Evolutionary conservation across 768 basidiomycete species (phyloP), one percentile per base, ranked within the genome.

Genomic region (Collybia mongolica): DNA sequence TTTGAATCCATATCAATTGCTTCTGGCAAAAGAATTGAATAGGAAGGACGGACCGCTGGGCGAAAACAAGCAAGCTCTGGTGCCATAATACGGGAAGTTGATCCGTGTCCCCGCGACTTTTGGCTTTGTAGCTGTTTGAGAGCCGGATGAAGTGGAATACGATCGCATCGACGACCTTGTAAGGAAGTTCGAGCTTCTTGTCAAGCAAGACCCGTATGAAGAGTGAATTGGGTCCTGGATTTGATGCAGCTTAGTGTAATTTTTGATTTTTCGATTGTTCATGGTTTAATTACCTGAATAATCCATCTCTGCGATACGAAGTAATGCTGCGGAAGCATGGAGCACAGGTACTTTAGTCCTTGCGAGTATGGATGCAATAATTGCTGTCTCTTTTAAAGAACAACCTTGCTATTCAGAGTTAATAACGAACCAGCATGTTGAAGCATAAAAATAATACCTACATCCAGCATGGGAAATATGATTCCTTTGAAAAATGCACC

Each of bases 401-500:
- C 93, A 98, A 12, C 92, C 90, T 68, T 73, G 65, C 72, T 77
- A 51, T 14, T 39, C 35, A 52, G 28, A 12, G n/a, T 39, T 42
- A n/a, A 44, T 47, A 39, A 19, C 51, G 18, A 28, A 29, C 3
- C 5, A 18, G 22, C 23, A 1, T 28, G 18, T 36, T 40, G 28
- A 11, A 35, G 24, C 12, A 38, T 39, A 39, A 20, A 47, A 5
- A 29, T 15, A 24, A 46, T 11, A 63, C 86, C 56, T 60, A 94
- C 95, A 64, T 96, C 93, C 53, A 97, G 79, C 66, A 99, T 76
- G 0, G 97, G 97, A 67, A 99, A 98, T 32, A 99, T 77, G 50
- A 99, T 86, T 3, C 96, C 97, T 66, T 99, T 98, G 79, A 98
- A 98, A 67, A 98, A 98, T 0, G 97, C 96, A 3, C 89, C 90